These are phyloP conservation scores for Setaria italica DNA, from an alignment of 202 grass and related monocot species.

Conservation along the genomic window DNA sequence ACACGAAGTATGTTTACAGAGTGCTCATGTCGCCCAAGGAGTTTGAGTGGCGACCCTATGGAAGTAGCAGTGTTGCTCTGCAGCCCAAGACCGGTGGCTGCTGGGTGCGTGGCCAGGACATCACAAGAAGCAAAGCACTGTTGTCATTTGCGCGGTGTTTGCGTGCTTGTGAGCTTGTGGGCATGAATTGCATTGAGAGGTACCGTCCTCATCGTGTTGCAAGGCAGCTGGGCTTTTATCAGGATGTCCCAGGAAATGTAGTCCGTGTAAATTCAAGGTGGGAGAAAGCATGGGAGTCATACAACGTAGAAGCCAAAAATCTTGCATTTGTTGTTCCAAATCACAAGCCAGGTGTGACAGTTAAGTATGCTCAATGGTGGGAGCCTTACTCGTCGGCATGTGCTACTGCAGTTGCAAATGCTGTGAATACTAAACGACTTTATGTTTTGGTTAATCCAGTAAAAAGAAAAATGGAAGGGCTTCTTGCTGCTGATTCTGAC, in stretches of 20 bases:
- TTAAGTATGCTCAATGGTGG: conserved; percentile 58
- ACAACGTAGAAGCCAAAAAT: conserved; percentile 39
- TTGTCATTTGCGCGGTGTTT: conserved; percentile 49
- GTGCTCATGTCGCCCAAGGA: conserved; percentile 44
- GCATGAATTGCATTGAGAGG: conserved; percentile 58
- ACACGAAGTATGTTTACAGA: conserved; percentile 17
- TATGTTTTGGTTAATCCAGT: background rate
- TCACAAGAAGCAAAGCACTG: conserved; percentile 20
- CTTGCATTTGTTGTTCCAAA: conserved; percentile 46
- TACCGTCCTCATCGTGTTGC: conserved; percentile 66
- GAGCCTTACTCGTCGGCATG: conserved; percentile 27
- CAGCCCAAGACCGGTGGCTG: background rate
- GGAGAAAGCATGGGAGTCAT: conserved; percentile 58
- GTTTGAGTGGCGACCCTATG: conserved; percentile 56
- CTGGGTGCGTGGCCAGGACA: conserved; percentile 36
- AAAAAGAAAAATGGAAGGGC: conserved; percentile 20
- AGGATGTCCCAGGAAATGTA: conserved; percentile 55
- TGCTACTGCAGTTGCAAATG: background rate
- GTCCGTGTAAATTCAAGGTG: conserved; percentile 46
- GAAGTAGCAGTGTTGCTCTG: conserved; percentile 13
- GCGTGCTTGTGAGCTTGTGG: conserved; percentile 58
- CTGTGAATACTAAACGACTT: background rate
- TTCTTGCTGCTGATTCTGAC: background rate
- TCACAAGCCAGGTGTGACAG: conserved; percentile 34
- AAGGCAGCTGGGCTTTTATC: conserved; percentile 65